phyloP scores from a whole-genome alignment of 306 rosid genomes.

The Canavalia gladiata region DNA sequence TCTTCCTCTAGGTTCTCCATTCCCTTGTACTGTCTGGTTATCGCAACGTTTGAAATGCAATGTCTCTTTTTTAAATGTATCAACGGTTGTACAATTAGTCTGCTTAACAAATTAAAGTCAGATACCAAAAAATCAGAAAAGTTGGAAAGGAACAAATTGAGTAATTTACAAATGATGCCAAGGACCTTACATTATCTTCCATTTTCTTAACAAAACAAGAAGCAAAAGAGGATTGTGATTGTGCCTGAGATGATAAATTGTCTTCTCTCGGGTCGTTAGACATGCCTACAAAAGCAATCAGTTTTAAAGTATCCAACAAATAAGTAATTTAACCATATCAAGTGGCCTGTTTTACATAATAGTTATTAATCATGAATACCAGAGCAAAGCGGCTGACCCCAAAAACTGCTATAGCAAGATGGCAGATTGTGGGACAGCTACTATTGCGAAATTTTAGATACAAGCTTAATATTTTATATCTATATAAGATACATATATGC shows the following conservation, averaged over 20 bases:
- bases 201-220: constrained; percentile 61
- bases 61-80: constrained; percentile 59
- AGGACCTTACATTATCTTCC: constrained; percentile 66
- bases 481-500: too few relatives aligned
- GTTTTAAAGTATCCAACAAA: constrained; percentile 32
- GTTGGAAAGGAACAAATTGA: constrained; percentile 34
- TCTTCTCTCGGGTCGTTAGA: constrained; percentile 55
- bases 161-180: constrained; percentile 41
- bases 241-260: constrained; percentile 49
- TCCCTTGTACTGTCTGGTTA: constrained; percentile 48
- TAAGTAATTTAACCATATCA: neutral
- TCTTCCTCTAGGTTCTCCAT: constrained; percentile 51
- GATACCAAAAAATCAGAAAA: constrained; percentile 35
- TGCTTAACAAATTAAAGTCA: constrained; percentile 57
- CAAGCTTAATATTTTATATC: neutral
- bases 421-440: neutral
- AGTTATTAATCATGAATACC: neutral
- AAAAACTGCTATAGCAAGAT: neutral
- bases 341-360: constrained; percentile 1
- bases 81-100: constrained; percentile 48
- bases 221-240: constrained; percentile 55
- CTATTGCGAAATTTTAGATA: neutral
- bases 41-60: constrained; percentile 59
- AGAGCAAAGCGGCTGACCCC: neutral
- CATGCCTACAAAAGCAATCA: constrained; percentile 60